Evolutionary conservation across 768 basidiomycete genomes (phyloP).

Genomic region (Rhodosporidiobolus sp.): DNA sequence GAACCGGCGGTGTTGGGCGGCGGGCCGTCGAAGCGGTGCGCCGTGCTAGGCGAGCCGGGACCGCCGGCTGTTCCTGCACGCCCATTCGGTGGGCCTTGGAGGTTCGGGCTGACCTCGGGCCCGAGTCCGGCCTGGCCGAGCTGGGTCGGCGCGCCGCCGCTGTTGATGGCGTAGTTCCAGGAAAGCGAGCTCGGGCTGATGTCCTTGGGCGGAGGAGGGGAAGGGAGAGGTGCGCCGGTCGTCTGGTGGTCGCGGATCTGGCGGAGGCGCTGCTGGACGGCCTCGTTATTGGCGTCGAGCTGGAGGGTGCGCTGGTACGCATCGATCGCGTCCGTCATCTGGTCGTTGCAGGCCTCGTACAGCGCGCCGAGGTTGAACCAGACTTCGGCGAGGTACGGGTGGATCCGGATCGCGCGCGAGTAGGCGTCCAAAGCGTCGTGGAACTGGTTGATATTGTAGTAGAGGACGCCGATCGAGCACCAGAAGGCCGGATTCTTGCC

Average conservation of each 20-base stretch:
- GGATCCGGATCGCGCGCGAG: conserved; percentile 96
- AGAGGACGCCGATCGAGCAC: conserved; percentile 98
- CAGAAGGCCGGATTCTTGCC: conserved; percentile 99
- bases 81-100: not conserved
- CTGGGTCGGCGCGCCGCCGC: conserved; percentile 23
- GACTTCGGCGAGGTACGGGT: conserved; percentile 90
- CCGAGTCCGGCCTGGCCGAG: conserved; percentile 28
- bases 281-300: conserved; percentile 78
- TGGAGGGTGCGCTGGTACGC: conserved; percentile 94
- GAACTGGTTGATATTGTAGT: conserved; percentile 99
- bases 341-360: conserved; percentile 98
- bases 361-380: conserved; percentile 97
- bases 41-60: conserved; percentile 18
- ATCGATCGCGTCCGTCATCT: conserved; percentile 96
- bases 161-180: conserved; percentile 40
- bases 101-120: conserved; percentile 23
- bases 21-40: conserved; percentile 25
- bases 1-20: conserved; percentile 17
- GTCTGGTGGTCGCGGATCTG: conserved; percentile 39
- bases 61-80: not conserved
- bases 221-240: conserved; percentile 26
- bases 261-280: conserved; percentile 62
- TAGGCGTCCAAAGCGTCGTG: conserved; percentile 98
- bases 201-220: conserved; percentile 41
- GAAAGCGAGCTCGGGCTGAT: conserved; percentile 39